phyloP scores from a whole-genome alignment of 805 yeast species.

The Soucietia sequanensis region DNA sequence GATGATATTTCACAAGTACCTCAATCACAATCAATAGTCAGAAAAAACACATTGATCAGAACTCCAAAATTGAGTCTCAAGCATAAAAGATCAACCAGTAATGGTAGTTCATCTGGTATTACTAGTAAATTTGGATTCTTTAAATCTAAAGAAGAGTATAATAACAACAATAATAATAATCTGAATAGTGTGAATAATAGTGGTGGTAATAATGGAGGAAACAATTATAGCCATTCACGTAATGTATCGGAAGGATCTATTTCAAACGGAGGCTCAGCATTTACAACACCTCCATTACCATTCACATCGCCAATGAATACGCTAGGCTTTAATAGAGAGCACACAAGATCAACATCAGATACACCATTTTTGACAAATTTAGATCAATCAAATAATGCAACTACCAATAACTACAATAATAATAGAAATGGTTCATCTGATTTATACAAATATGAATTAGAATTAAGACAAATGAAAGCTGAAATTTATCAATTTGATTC shows the following conservation, averaged over 20 bases:
- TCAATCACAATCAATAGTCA: slow-evolving; percentile 13
- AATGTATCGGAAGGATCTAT: slow-evolving; percentile 41
- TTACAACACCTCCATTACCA: slow-evolving; percentile 48
- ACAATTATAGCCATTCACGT: too few species aligned
- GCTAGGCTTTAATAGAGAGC: slow-evolving; percentile 19
- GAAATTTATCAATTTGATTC: slow-evolving; percentile 40
- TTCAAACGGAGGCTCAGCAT: slow-evolving; percentile 26
- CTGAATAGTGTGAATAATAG: slow-evolving; percentile 11
- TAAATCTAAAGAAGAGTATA: slow-evolving; percentile 21
- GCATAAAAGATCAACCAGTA: slow-evolving; percentile 41
- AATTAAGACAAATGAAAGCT: slow-evolving; percentile 16
- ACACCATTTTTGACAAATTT: slow-evolving; percentile 25
- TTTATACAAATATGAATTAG: slow-evolving; percentile 3
- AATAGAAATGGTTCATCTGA: too few species aligned
- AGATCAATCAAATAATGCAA: slow-evolving; percentile 2
- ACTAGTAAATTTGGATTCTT: slow-evolving; percentile 33
- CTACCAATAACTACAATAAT: slow-evolving; percentile 1
- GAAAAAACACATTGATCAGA: slow-evolving; percentile 27
- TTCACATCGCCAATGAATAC: slow-evolving; percentile 18
- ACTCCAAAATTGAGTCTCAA: slow-evolving; percentile 34
- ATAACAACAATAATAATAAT: not conserved
- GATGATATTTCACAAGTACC: slow-evolving; percentile 3
- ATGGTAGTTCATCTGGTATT: slow-evolving; percentile 24
- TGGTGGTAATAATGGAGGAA: slow-evolving; percentile 16
- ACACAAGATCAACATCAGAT: slow-evolving; percentile 45